phyloP scores from a whole-genome alignment of 2,329 filamentous ascomycete species.

The Geoglossum cookeanum region DNA sequence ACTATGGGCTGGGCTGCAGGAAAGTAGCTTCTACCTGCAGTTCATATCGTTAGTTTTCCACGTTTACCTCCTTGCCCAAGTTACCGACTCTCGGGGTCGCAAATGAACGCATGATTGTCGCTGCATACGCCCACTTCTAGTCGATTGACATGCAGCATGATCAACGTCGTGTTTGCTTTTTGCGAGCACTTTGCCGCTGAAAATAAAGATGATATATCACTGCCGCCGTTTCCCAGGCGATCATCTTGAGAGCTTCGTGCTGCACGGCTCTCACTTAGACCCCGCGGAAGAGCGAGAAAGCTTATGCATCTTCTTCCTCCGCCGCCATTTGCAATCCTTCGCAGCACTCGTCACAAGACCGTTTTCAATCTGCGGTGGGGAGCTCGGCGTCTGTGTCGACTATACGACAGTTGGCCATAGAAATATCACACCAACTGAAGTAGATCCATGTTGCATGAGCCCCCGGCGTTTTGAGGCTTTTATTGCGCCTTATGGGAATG shows the following conservation, averaged over 20 bases:
- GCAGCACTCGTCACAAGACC: constrained; percentile 1
- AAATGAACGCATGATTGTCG: neutral
- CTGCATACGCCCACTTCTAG: neutral
- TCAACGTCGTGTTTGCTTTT: neutral
- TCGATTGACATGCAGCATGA: constrained; percentile 1
- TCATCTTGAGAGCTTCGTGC: neutral
- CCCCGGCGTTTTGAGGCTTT: neutral
- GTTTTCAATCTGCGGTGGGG: neutral
- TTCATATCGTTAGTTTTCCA: constrained; percentile 1
- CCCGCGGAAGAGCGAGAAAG: neutral
- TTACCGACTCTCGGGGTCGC: neutral
- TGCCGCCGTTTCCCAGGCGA: neutral
- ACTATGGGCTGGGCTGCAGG: constrained; percentile 1
- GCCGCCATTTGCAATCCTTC: neutral
- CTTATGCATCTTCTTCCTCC: neutral
- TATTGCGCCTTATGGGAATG: neutral
- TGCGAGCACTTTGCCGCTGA: neutral
- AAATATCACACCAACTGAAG: neutral
- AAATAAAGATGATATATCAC: neutral
- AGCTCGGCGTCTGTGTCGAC: neutral
- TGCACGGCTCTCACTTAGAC: neutral
- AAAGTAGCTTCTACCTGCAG: constrained; percentile 1
- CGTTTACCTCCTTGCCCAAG: neutral
- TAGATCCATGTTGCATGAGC: neutral
- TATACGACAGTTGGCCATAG: neutral